Conservation (phyloP, 768 basidiomycete species). For the Cystofilobasidium capitatum region DNA sequence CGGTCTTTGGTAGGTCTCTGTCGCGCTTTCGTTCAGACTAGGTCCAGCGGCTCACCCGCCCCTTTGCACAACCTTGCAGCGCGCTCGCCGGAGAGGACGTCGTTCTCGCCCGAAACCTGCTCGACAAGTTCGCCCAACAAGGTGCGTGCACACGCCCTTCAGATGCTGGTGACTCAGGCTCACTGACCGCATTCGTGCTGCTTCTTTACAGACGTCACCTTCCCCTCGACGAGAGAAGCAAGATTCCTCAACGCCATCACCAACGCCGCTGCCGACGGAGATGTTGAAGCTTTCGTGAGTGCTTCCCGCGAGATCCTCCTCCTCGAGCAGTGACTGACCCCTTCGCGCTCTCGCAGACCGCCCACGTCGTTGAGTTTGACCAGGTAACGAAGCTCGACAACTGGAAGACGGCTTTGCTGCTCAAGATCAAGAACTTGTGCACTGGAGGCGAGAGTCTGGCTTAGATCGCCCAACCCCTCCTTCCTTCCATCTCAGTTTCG, state of each 20-base stretch:
- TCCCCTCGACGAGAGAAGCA: constrained; percentile 78
- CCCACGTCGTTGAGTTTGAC: constrained; percentile 82
- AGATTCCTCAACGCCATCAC: constrained; percentile 72
- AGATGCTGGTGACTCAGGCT: too few relatives aligned
- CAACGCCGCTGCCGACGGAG: constrained; percentile 64
- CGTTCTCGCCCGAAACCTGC: constrained; percentile 18
- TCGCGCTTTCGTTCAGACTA: background rate
- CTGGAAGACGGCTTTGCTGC: constrained; percentile 85
- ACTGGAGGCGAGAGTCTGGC: constrained; percentile 49
- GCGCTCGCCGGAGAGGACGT: constrained; percentile 24
- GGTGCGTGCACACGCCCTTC: constrained; percentile 9
- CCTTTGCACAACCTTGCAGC: background rate
- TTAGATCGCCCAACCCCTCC: background rate
- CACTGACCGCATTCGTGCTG: background rate
- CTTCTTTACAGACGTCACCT: constrained; percentile 57
- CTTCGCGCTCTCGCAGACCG: constrained; percentile 48
- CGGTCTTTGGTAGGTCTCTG: constrained; percentile 57
- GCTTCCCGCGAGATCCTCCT: background rate
- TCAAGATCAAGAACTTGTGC: constrained; percentile 78
- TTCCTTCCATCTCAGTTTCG: background rate
- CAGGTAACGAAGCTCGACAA: constrained; percentile 85
- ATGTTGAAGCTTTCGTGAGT: constrained; percentile 37
- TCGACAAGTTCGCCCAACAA: constrained; percentile 23
- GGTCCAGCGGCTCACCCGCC: background rate
- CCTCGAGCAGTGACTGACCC: background rate